phyloP scores from a whole-genome alignment of 2,329 filamentous ascomycete species.

The Dothiorella sarmentorum region DNA sequence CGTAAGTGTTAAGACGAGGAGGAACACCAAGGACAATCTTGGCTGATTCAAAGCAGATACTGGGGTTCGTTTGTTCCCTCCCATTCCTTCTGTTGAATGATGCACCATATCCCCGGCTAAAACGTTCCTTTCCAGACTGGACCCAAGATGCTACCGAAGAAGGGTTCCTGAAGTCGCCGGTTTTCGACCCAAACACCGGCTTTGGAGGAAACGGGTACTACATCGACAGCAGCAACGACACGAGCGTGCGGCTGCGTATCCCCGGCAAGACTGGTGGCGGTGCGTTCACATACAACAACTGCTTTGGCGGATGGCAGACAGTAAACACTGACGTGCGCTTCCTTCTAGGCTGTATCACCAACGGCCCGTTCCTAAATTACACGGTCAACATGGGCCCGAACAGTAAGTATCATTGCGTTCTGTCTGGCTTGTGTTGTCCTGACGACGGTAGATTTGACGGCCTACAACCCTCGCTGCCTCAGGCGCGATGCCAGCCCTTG shows the following conservation, averaged over 20 bases:
- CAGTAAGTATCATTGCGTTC: background rate
- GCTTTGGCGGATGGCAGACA: background rate
- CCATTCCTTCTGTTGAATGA: background rate
- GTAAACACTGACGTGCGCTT: conserved; percentile 33
- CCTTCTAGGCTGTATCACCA: conserved; percentile 47
- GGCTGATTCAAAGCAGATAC: background rate
- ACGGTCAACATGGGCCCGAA: conserved; percentile 48
- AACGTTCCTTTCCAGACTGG: conserved; percentile 12
- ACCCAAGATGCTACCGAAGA: conserved; percentile 12
- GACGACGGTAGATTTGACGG: background rate
- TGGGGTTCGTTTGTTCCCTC: background rate
- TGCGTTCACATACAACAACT: background rate
- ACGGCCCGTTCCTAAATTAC: conserved; percentile 51
- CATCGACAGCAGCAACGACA: conserved; percentile 14
- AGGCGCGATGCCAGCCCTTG: background rate
- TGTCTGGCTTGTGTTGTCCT: background rate
- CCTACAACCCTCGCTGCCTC: conserved; percentile 13
- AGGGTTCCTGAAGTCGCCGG: conserved; percentile 2
- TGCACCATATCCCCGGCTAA: background rate
- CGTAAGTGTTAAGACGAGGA: background rate
- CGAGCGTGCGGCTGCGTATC: conserved; percentile 1
- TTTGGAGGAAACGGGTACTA: conserved; percentile 18
- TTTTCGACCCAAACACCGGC: conserved; percentile 16
- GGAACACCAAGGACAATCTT: background rate
- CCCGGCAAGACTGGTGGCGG: conserved; percentile 8